Percentiles rank a stretch among this genome's conserved stretches.
Conservation (phyloP, 768 basidiomycete genomes). For the Mycena sanguinolenta region DNA sequence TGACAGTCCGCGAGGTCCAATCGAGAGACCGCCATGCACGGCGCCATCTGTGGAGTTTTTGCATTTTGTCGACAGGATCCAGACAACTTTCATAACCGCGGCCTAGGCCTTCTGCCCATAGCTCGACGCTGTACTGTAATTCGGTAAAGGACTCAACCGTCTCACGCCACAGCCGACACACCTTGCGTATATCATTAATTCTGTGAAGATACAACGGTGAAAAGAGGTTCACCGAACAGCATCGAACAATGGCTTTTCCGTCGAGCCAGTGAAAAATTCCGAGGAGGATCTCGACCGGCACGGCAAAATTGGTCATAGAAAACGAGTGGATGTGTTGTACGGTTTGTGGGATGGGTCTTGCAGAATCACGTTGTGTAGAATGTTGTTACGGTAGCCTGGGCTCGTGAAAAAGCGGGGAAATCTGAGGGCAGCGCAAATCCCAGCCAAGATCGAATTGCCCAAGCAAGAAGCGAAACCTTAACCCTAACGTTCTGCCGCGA, state of each 20-base stretch:
- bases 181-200: slow-evolving; percentile 35
- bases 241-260: slow-evolving; percentile 9
- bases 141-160: slow-evolving; percentile 42
- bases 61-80: slow-evolving; percentile 10
- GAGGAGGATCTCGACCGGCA: slow-evolving; percentile 20
- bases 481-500: background rate
- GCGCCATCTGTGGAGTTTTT: slow-evolving; percentile 10
- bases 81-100: background rate
- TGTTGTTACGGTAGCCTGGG: background rate
- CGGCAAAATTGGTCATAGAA: background rate
- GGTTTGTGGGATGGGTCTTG: background rate
- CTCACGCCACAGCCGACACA: slow-evolving; percentile 46
- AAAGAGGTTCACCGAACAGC: slow-evolving; percentile 10
- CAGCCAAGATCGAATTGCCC: background rate
- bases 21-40: slow-evolving; percentile 23
- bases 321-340: background rate
- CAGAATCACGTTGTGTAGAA: background rate
- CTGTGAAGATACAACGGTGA: background rate
- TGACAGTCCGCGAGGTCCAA: slow-evolving; percentile 21
- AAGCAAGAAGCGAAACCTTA: background rate
- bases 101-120: slow-evolving; percentile 54
- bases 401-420: background rate
- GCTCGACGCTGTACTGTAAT: slow-evolving; percentile 55
- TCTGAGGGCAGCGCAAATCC: background rate
- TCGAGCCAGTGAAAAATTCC: slow-evolving; percentile 24